phyloP scores from a whole-genome alignment of 805 yeast genomes.

The Yarrowia hollandica region DNA sequence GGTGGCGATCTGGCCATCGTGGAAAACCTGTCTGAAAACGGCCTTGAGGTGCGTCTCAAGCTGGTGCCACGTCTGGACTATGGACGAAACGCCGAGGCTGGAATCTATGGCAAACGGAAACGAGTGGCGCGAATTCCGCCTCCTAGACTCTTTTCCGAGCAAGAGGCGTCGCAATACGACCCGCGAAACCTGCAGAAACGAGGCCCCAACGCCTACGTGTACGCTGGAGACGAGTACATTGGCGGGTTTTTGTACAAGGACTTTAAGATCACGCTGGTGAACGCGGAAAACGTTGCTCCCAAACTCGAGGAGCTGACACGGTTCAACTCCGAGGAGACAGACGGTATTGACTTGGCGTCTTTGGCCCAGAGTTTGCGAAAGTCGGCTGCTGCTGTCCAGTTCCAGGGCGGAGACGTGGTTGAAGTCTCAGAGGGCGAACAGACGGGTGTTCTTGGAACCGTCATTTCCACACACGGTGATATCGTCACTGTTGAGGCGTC shows the following conservation, averaged over 20 bases:
- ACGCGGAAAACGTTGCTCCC: constrained; percentile 79
- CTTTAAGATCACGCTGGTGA: constrained; percentile 77
- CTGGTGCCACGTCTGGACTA: constrained; percentile 92
- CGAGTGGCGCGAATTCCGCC: constrained; percentile 63
- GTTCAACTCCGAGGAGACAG: constrained; percentile 73
- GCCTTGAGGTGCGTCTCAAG: constrained; percentile 90
- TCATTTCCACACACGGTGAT: constrained; percentile 66
- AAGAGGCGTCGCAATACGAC: constrained; percentile 85
- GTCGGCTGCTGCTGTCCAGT: constrained; percentile 56
- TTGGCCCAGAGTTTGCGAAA: constrained; percentile 83
- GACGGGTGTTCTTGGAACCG: constrained; percentile 81
- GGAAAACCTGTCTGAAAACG: constrained; percentile 90
- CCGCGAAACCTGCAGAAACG: constrained; percentile 62
- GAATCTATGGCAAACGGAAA: constrained; percentile 54
- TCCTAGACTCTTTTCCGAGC: constrained; percentile 81
- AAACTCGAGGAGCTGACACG: constrained; percentile 82
- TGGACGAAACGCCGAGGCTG: constrained; percentile 52
- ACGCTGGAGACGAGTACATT: constrained; percentile 82
- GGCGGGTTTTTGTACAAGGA: constrained; percentile 88
- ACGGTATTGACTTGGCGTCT: constrained; percentile 83
- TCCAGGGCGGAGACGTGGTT: constrained; percentile 93
- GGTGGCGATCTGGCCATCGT: constrained; percentile 92
- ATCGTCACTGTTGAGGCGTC: constrained; percentile 53
- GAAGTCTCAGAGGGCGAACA: constrained; percentile 93
- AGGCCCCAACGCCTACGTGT: constrained; percentile 60